Conservation (phyloP, 2,329 filamentous ascomycete species). For the Neopestalotiopsis sp. region DNA sequence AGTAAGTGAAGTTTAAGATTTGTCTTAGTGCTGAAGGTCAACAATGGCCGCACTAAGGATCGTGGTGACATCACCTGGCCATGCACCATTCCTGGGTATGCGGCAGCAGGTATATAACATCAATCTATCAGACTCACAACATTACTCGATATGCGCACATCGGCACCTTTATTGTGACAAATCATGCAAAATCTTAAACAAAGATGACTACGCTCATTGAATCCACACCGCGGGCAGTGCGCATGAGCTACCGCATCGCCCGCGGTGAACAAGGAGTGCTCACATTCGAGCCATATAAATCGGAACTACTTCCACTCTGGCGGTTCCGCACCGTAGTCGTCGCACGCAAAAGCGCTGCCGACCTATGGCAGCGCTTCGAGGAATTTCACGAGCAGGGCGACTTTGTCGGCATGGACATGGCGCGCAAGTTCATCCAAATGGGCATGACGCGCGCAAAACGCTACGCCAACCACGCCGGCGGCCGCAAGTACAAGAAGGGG, state of each 20-base stretch:
- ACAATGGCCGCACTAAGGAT: background rate
- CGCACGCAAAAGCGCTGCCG: slow-evolving; percentile 53
- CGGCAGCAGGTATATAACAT: no score
- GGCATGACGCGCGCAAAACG: slow-evolving; percentile 65
- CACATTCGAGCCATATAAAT: slow-evolving; percentile 69
- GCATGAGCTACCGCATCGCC: slow-evolving; percentile 44
- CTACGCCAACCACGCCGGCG: slow-evolving; percentile 61
- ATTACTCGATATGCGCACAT: background rate
- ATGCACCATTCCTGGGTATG: background rate
- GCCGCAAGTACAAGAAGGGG: slow-evolving; percentile 58
- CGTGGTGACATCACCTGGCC: background rate
- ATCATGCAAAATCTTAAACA: background rate
- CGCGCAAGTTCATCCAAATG: slow-evolving; percentile 69
- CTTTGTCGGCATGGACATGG: slow-evolving; percentile 70
- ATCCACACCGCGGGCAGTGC: slow-evolving; percentile 16
- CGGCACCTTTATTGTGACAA: background rate
- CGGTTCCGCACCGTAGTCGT: slow-evolving; percentile 59
- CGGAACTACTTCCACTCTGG: slow-evolving; percentile 62
- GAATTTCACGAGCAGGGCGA: slow-evolving; percentile 55
- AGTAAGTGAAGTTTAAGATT: background rate
- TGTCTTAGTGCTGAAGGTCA: background rate
- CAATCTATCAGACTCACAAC: background rate
- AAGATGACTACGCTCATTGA: slow-evolving; percentile 15
- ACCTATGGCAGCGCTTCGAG: slow-evolving; percentile 55
- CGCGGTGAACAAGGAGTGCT: slow-evolving; percentile 66